Base-by-base conservation (phyloP, 2,329 filamentous ascomycete species). In the Talaromyces sp. region DNA sequence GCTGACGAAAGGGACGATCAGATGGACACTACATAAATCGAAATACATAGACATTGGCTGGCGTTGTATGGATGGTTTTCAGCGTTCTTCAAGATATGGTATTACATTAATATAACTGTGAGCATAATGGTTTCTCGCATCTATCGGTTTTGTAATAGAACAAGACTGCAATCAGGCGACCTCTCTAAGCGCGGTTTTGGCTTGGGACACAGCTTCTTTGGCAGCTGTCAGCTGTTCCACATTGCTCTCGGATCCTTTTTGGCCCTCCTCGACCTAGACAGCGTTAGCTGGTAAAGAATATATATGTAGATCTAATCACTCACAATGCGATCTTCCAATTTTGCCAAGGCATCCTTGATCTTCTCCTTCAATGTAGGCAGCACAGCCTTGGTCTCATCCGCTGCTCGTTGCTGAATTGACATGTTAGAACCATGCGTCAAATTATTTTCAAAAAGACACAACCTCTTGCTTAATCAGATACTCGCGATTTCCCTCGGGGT, bases 341-440 rank as follows among this genome's bases (percentile, higher is more conserved):
- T 91, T 61, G 84, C 80, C 47, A 93, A 79, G 1, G 92, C 88
- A 60, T 88, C 85, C 53, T 76, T 77, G 68, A 97, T 92, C 70
- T 91, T 88, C 70, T 85, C 74, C 68, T 84, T 84, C 66, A 98
- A 78, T 1, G 85, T 85, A 2, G 83, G 88, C 69, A 98, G 89
- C 30, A 98, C 86, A 60, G 87, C 89, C 73, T 89, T 89, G 9
- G 95, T 98, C 78, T 99, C 91, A 66, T 92, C 87, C n/a, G 92
- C 80, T 25, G 90, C 93, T 80, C 85, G 84, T 78, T 85, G 84
- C 92, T 96, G 27, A 36, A 19, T 44, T 6, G 49, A 10, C 6
- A 9, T 25, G 47, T 57, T 54, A 59, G 49, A 30, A 53, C 17
- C 1, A 19, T 2, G 5, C 27, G 17, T n/a, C 7, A 52, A 49